phyloP scores from a whole-genome alignment of 208 protist species.

The Entamoeba nuttalli region DNA sequence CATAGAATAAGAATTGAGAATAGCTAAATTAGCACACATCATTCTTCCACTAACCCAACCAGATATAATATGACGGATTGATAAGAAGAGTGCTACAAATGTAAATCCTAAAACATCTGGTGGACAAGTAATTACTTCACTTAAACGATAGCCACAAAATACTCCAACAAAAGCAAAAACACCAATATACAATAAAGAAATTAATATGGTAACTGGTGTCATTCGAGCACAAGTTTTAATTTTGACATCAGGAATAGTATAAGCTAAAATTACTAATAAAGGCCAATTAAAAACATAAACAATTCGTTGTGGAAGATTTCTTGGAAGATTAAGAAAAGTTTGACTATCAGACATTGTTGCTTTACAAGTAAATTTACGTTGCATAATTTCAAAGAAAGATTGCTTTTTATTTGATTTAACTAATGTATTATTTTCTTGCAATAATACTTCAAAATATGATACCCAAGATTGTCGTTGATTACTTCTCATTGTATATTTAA shows the following conservation, averaged over 20 bases:
- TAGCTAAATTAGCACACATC: neutral
- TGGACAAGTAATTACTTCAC: neutral
- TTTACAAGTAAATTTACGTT: neutral
- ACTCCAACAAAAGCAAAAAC: neutral
- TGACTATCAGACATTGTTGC: neutral
- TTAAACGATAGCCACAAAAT: neutral
- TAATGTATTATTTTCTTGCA: neutral
- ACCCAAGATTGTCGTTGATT: neutral
- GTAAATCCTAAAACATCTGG: neutral
- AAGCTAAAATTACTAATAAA: neutral
- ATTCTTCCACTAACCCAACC: neutral
- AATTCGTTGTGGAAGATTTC: neutral
- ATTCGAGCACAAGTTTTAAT: neutral
- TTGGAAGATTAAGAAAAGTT: neutral
- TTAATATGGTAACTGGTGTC: neutral
- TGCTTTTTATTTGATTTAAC: neutral
- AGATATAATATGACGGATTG: neutral
- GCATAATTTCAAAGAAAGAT: neutral
- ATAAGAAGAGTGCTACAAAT: neutral
- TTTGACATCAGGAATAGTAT: neutral
- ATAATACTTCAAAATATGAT: neutral
- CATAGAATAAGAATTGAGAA: neutral
- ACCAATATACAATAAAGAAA: neutral
- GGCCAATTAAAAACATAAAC: neutral
- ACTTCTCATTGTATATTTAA: neutral